Conservation (phyloP, 108 stramenopile species). For the Nitzschia sp. region DNA sequence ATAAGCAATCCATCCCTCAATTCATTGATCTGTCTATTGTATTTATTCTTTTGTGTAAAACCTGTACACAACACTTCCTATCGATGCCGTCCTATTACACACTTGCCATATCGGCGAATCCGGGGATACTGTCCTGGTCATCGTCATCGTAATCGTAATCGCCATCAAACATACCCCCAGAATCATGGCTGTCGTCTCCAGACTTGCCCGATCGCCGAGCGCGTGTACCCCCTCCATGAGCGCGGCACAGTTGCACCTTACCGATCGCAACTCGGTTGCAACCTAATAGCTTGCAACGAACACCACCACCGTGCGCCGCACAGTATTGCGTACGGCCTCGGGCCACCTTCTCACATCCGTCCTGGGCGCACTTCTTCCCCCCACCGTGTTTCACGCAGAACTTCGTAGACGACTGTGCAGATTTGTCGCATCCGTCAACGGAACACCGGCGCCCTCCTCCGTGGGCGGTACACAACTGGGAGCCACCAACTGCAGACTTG, state of each 20-base stretch:
- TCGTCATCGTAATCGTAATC: not conserved
- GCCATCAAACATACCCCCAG: not conserved
- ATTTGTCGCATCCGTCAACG: constrained; percentile 88
- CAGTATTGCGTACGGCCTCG: constrained; percentile 86
- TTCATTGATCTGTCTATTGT: too few relatives aligned
- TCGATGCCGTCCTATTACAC: constrained; percentile 5
- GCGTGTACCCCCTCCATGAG: constrained; percentile 86
- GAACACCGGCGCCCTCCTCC: constrained; percentile 95
- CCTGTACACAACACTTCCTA: too few relatives aligned
- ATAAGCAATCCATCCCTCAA: too few relatives aligned
- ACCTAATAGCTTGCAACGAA: constrained; percentile 91
- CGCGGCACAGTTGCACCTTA: constrained; percentile 89
- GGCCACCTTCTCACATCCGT: constrained; percentile 84
- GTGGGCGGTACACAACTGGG: constrained; percentile 92
- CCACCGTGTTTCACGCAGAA: constrained; percentile 99
- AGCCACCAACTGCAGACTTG: constrained; percentile 97
- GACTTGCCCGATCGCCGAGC: constrained; percentile 7
- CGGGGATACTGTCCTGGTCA: constrained; percentile 1
- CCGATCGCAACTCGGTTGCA: constrained; percentile 96
- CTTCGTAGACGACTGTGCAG: constrained; percentile 93
- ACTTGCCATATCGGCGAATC: constrained; percentile 12
- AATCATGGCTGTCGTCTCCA: not conserved
- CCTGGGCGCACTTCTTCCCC: constrained; percentile 87
- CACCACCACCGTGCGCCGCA: constrained; percentile 96
- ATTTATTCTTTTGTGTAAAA: too few relatives aligned